phyloP scores from a whole-genome alignment of 495 filamentous ascomycete species.

The Penicillium ucsense region DNA sequence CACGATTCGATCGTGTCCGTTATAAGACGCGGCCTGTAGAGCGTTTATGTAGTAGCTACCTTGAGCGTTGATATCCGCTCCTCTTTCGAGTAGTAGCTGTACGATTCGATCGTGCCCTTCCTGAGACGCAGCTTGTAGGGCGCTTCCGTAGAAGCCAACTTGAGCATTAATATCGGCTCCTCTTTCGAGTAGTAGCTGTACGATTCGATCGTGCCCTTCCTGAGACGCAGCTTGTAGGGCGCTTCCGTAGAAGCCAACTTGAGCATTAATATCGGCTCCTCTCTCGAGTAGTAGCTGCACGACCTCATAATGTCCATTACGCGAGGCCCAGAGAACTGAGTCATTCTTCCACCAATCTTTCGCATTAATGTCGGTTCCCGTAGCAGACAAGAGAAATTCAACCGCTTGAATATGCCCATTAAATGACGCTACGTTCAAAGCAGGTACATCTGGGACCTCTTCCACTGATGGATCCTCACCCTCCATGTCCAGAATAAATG shows the following conservation, averaged over 20 bases:
- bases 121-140: not conserved
- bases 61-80: not conserved
- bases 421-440: too few species aligned
- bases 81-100: not conserved
- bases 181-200: not conserved
- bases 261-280: not conserved
- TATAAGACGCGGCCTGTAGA: not conserved
- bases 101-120: not conserved
- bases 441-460: too few species aligned
- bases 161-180: not conserved
- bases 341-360: too few species aligned
- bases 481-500: too few species aligned
- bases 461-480: too few species aligned
- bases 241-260: slow-evolving; percentile 7
- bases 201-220: slow-evolving; percentile 2
- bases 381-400: too few species aligned
- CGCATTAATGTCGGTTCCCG: too few species aligned
- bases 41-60: not conserved
- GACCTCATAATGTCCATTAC: not conserved
- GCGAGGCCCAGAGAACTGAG: too few species aligned
- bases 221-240: slow-evolving; percentile 8
- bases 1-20: not conserved
- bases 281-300: not conserved
- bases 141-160: not conserved
- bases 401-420: too few species aligned